Evolutionary conservation across 805 yeast species (phyloP).

Genomic region (Myxozyma monticola): DNA sequence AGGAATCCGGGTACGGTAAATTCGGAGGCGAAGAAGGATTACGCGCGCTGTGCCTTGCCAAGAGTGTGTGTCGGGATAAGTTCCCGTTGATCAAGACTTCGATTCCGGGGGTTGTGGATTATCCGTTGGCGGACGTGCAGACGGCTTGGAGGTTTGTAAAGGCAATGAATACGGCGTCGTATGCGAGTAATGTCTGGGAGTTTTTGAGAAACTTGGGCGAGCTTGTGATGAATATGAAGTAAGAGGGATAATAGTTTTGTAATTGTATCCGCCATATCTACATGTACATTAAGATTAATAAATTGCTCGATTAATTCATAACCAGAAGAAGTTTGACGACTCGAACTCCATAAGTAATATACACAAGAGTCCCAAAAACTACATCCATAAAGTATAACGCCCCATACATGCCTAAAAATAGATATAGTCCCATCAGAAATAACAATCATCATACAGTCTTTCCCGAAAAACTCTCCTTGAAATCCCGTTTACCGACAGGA

Average conservation of each 20-base stretch:
- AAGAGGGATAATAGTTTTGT: too few relatives aligned
- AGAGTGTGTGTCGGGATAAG: slow-evolving; percentile 83
- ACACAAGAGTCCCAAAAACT: neutral
- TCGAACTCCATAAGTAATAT: neutral
- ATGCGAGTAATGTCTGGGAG: slow-evolving; percentile 65
- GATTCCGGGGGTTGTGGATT: slow-evolving; percentile 87
- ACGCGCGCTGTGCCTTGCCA: slow-evolving; percentile 82
- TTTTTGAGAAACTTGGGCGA: slow-evolving; percentile 39
- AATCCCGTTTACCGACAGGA: slow-evolving; percentile 3
- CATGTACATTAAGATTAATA: too few relatives aligned
- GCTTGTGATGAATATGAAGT: slow-evolving; percentile 13
- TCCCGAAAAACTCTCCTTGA: neutral
- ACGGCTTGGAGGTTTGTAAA: slow-evolving; percentile 88
- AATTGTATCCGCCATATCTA: too few relatives aligned
- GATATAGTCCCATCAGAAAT: too few relatives aligned
- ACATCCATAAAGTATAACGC: neutral
- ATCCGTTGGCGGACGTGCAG: slow-evolving; percentile 78
- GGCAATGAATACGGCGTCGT: slow-evolving; percentile 80
- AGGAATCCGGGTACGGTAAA: slow-evolving; percentile 94
- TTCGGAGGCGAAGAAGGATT: slow-evolving; percentile 98
- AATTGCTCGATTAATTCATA: too few relatives aligned
- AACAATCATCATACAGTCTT: slow-evolving; percentile 3
- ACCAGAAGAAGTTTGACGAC: too few relatives aligned
- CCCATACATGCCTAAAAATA: neutral
- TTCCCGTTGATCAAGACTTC: slow-evolving; percentile 71